phyloP scores from a whole-genome alignment of 805 yeast genomes.

The Ogataea polymorpha region DNA sequence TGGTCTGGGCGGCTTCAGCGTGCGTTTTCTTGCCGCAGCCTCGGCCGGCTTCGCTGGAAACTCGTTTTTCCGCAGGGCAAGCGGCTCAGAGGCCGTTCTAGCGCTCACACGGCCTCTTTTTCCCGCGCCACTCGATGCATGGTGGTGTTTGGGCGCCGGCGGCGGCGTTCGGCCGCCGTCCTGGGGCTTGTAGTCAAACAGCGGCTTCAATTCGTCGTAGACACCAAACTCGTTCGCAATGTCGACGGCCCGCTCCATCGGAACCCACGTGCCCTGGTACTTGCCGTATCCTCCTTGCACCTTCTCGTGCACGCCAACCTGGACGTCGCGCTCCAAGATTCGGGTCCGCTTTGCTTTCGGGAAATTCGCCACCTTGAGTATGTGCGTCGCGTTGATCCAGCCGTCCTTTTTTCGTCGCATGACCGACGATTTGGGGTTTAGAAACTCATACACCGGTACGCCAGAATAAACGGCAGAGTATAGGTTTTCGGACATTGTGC shows the following conservation, averaged over 20 bases:
- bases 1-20: slow-evolving; percentile 8
- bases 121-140: slow-evolving; percentile 50
- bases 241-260: slow-evolving; percentile 67
- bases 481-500: slow-evolving; percentile 32
- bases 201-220: slow-evolving; percentile 54
- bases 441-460: slow-evolving; percentile 79
- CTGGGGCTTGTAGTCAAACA: slow-evolving; percentile 57
- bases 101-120: slow-evolving; percentile 25
- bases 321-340: slow-evolving; percentile 90
- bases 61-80: slow-evolving; percentile 11
- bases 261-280: slow-evolving; percentile 97
- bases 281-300: slow-evolving; percentile 97
- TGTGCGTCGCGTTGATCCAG: slow-evolving; percentile 94
- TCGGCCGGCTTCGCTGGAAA: slow-evolving; percentile 4
- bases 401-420: slow-evolving; percentile 76
- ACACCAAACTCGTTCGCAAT: slow-evolving; percentile 68
- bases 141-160: slow-evolving; percentile 63
- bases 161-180: slow-evolving; percentile 54
- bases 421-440: slow-evolving; percentile 64
- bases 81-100: slow-evolving; percentile 10
- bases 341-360: slow-evolving; percentile 94
- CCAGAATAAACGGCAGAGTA: slow-evolving; percentile 79
- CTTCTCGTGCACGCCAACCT: slow-evolving; percentile 83
- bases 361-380: slow-evolving; percentile 86
- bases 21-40: slow-evolving; percentile 3